phyloP scores from a whole-genome alignment of 768 basidiomycete genomes.

The Suillus bovinus region DNA sequence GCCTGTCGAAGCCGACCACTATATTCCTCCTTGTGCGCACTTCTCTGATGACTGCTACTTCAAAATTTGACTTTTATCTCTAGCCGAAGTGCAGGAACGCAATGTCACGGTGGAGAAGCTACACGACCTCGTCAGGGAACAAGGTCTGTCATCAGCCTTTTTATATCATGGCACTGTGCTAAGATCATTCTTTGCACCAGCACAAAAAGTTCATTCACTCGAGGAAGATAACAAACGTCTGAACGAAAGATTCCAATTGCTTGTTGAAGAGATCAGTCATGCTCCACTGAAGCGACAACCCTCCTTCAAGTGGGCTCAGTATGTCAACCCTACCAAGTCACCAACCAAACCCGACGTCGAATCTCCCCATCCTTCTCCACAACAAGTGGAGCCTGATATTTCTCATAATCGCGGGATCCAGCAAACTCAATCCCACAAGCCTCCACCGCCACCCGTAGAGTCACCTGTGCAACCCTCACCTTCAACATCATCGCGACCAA shows the following conservation, averaged over 20 bases:
- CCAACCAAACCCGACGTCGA: conserved; percentile 77
- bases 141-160: conserved; percentile 49
- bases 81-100: conserved; percentile 62
- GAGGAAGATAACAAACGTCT: conserved; percentile 81
- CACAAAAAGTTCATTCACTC: conserved; percentile 61
- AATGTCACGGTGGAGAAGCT: conserved; percentile 65
- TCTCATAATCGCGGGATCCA: conserved; percentile 36
- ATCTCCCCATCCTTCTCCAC: conserved; percentile 80
- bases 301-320: conserved; percentile 89
- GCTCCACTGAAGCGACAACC: conserved; percentile 66
- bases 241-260: conserved; percentile 57
- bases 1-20: conserved; percentile 80
- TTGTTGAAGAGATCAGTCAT: conserved; percentile 64
- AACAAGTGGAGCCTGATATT: conserved; percentile 72
- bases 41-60: background rate
- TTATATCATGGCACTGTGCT: background rate
- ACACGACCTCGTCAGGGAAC: conserved; percentile 66
- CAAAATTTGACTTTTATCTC: conserved; percentile 5
- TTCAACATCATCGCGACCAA: conserved; percentile 31
- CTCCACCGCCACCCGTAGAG: conserved; percentile 32
- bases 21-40: conserved; percentile 83
- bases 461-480: conserved; percentile 28
- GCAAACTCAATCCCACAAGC: conserved; percentile 32
- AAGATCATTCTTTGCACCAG: conserved; percentile 38
- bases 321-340: conserved; percentile 72